Base-by-base conservation (phyloP, 257 asterid genomes). In the Pogostemon cablin region DNA sequence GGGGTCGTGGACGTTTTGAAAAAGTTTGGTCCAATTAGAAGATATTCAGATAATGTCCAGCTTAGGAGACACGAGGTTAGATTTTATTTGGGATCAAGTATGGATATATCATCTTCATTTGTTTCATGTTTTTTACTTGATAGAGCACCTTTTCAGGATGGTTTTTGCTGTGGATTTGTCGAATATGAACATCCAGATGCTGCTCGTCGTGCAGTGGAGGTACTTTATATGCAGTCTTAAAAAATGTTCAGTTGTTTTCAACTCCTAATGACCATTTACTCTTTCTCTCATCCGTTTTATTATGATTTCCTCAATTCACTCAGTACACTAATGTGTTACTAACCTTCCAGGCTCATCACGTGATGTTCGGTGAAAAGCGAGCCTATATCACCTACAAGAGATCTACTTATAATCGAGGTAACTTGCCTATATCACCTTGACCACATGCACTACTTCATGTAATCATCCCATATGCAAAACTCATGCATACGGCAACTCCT, bases 111-210 rank as follows among this genome's bases (percentile, higher is more conserved):
- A 49, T 67, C 64, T 47, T 37, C 7, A 12, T 20, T 59, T 34
- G 43, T 35, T 5, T 35, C n/a, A 25, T 52, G 8, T 62, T 72
- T 66, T 10, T 75, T n/a, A 82, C 71, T 54, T 42, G 47, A 71
- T 47, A 72, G 34, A 0, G 44, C 57, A 10, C 64, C 15, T 60
- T 55, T 74, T 42, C 84, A 90, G 93, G 96, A 88, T 59, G 93
- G 91, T 4, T 90, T 82, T 52, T 81, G 87, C 65, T 90, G 75
- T 63, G 97, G 87, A 9, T 92, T 92, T 59, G 97, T 86, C 44
- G 88, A 90, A 20, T 90, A 88, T 11, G 93, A 84, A 75, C 75
- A 85, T 62, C 80, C 81, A 6, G 82, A 81, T 17, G 61, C 89
- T 41, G 96, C 96, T 7, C 71, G 72, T 15, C 85, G 76, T 72